Base-by-base conservation (phyloP, 2,329 filamentous ascomycete genomes). In the Talaromyces sp. region DNA sequence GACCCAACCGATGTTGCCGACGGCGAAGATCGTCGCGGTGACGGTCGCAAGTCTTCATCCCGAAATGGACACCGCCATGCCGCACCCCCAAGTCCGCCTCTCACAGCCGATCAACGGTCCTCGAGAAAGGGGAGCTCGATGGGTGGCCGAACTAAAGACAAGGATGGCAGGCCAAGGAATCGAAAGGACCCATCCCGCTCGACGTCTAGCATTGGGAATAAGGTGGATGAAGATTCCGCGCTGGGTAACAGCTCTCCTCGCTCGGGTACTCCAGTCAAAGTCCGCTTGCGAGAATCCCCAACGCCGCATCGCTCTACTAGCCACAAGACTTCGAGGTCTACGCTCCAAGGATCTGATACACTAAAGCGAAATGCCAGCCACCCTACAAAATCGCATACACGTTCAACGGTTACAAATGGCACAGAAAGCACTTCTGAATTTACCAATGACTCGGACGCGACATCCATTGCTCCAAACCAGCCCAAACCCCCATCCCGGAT, bases 1-100 rank as follows among this genome's bases (percentile, higher is more conserved):
- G 89, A 92, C 64, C 82, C 88, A 27, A 92, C 89, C 27, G 89
- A 92, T 70, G 68, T 90, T 27, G 86, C 87, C 57, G 79, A 81
- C 27, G 77, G 75, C 28, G 50, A 53, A 12, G 16, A 31, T n/a
- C 50, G 59, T 33, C 57, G 59, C 31, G n/a, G 57, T 2, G 59
- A 63, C 16, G 55, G 30, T 9, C 58, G 56, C 14, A 79, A 78
- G 51, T 60, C 59, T 64, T 70, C 31, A 61, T 70, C 67, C 36
- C 67, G 66, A 4, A 69, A 71, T 57, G 69, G 70, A 59, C 71
- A 71, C 50, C 58, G 59, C 18, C 27, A 52, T 33, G 69, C 76
- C 65, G 75, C 76, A 33, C 79, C 79, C 59, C 80, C 79, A 14
- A 82, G 79, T 58, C 80, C 80, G 5, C 80, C 80, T 7, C 72